Conservation (phyloP, 73 alveolate species). For the Tetrahymena thermophila region DNA sequence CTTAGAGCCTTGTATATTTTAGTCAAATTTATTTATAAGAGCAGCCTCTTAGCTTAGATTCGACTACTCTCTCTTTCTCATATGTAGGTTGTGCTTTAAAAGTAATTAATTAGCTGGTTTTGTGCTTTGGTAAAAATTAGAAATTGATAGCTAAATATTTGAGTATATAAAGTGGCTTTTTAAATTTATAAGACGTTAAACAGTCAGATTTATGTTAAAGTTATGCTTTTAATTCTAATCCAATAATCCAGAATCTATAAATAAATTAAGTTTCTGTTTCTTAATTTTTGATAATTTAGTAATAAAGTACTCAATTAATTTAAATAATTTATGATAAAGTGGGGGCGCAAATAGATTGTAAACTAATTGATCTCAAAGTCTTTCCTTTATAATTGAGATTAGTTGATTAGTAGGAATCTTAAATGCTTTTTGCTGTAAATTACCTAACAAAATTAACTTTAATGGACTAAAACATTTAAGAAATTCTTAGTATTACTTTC, state of each 20-base stretch:
- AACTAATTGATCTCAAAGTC: not conserved
- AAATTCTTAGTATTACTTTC: not conserved
- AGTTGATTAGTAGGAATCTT: not conserved
- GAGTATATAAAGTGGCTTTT: not conserved
- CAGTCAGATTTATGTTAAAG: not conserved
- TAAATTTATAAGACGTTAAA: not conserved
- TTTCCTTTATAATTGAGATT: not conserved
- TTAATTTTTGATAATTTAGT: not conserved
- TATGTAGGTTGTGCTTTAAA: not conserved
- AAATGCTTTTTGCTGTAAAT: not conserved
- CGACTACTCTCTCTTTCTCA: not conserved
- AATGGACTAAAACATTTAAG: not conserved
- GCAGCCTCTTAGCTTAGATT: not conserved
- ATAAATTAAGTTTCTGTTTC: not conserved
- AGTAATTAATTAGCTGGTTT: not conserved
- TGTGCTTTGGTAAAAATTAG: not conserved
- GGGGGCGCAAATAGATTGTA: not conserved
- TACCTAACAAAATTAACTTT: not conserved
- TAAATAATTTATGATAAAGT: not conserved
- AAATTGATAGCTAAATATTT: not conserved
- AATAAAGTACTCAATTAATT: not conserved
- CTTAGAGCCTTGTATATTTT: not conserved
- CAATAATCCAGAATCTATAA: not conserved
- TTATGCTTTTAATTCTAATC: not conserved
- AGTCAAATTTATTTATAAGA: not conserved